These are phyloP conservation scores for Fusarium graminum DNA, from an alignment of 2,329 filamentous ascomycete genomes.

Conservation along the genomic window DNA sequence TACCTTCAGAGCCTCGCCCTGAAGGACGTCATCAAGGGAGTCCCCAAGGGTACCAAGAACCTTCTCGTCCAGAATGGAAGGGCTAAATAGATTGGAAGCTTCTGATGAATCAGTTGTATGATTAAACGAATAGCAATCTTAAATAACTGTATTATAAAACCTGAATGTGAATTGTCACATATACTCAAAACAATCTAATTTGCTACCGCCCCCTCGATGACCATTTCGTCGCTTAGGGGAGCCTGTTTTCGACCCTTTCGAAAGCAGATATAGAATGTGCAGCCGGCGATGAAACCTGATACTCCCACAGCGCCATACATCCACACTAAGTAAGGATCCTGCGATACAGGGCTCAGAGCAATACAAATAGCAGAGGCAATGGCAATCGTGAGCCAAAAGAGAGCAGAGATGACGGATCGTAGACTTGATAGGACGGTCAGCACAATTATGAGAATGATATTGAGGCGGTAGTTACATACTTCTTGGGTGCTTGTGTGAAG, in stretches of 20 bases:
- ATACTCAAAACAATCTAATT: neutral
- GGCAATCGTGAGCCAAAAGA: conserved; percentile 13
- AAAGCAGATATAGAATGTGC: conserved; percentile 8
- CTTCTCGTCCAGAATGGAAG: conserved; percentile 1
- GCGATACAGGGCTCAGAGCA: neutral
- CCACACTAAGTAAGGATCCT: conserved; percentile 13
- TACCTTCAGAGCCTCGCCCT: conserved; percentile 14
- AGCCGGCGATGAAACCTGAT: conserved; percentile 7
- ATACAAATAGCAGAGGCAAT: conserved; percentile 16
- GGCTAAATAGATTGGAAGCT: neutral
- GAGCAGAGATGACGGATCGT: conserved; percentile 11
- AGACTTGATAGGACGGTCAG: neutral
- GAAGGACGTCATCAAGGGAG: neutral
- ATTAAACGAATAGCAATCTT: no score
- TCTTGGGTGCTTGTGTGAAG: conserved; percentile 8
- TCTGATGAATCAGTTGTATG: no score
- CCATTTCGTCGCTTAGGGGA: neutral
- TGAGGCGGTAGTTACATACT: neutral
- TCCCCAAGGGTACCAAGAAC: conserved; percentile 14
- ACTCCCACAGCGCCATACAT: conserved; percentile 18
- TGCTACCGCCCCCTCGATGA: neutral
- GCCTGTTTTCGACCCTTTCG: conserved; percentile 2
- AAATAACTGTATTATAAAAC: no score
- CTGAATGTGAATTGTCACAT: no score
- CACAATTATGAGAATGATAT: accelerated